Evolutionary conservation across 441 rosid species (phyloP), one percentile per base, ranked within the genome.

Genomic region (Omphalea diandra): DNA sequence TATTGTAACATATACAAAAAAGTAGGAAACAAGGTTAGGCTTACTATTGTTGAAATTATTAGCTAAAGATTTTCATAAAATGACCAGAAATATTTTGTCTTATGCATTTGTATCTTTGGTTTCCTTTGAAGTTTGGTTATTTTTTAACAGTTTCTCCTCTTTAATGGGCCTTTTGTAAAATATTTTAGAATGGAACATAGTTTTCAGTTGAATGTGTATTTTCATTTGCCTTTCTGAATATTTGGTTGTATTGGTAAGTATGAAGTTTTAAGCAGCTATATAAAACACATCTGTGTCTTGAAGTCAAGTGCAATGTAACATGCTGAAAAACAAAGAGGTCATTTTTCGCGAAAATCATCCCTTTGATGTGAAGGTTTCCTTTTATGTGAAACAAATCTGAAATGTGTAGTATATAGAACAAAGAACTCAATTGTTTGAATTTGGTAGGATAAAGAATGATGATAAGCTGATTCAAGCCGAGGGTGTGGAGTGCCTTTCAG

Each of bases 381-480:
- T 9, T 35, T 41, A 14, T 52, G 35, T 24, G 47, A 40, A 61
- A 24, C 29, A 38, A 14, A 7, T n/a, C n/a, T n/a, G n/a, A n/a
- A n/a, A n/a, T n/a, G n/a, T n/a, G n/a, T n/a, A n/a, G n/a, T n/a
- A n/a, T n/a, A n/a, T n/a, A n/a, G n/a, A n/a, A n/a, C 11, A 24
- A 69, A 58, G 46, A 49, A 50, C 18, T 62, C 31, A 67, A 49
- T 20, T 67, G 31, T 54, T 44, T 76, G 27, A 65, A 32, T 73
- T 75, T 82, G 66, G 56, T 72, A 94, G 99, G 87, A 94, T 94
- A 63, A 94, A 94, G 82, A 88, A 80, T 73, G 98, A 94, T 82
- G 99, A 94, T 82, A 92, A 79, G 81, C 79, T 92, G 97, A 92
- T 94, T 72, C 87, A 83, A 82, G 90, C 90, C 70, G 99, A 94